A percentile compares a stretch with the other conserved stretches of the same genome.
phyloP scores from a whole-genome alignment of 2,329 filamentous ascomycete species.

The Cladophialophora chaetospira region DNA sequence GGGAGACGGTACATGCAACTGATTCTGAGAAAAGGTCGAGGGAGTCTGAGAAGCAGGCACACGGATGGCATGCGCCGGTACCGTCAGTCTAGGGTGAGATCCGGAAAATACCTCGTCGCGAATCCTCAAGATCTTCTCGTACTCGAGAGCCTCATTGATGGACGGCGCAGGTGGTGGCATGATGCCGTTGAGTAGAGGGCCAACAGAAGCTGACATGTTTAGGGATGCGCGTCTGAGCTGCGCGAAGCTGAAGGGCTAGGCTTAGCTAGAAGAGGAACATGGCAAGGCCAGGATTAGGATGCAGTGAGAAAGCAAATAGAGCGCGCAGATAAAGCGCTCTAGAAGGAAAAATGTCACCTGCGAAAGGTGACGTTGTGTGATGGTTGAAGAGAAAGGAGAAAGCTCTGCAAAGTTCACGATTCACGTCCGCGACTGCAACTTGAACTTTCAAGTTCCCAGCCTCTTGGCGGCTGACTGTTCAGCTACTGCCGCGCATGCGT shows the following conservation, averaged over 20 bases:
- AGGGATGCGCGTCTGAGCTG: slow-evolving; percentile 22
- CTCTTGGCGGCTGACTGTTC: too few species aligned
- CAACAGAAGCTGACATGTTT: slow-evolving; percentile 30
- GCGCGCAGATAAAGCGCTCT: neutral
- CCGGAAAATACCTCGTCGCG: slow-evolving; percentile 80
- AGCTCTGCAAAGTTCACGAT: neutral
- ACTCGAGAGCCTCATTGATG: slow-evolving; percentile 65
- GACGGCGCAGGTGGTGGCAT: slow-evolving; percentile 33
- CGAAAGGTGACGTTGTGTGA: neutral
- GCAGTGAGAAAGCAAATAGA: neutral
- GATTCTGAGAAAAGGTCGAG: slow-evolving; percentile 35
- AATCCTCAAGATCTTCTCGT: slow-evolving; percentile 77
- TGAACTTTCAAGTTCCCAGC: neutral
- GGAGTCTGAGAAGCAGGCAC: slow-evolving; percentile 41
- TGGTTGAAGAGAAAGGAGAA: slow-evolving; percentile 6
- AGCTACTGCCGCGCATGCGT: too few species aligned
- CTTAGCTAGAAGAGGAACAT: slow-evolving; percentile 26
- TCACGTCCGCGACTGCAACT: neutral
- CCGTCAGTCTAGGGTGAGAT: slow-evolving; percentile 59
- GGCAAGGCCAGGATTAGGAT: slow-evolving; percentile 4
- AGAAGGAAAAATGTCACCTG: neutral
- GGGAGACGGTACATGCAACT: slow-evolving; percentile 29
- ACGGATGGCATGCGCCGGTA: slow-evolving; percentile 56
- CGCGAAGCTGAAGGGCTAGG: slow-evolving; percentile 11
- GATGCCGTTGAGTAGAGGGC: slow-evolving; percentile 35